phyloP scores from a whole-genome alignment of 352 stramenopile species.

The Nothophytophthora sp. region DNA sequence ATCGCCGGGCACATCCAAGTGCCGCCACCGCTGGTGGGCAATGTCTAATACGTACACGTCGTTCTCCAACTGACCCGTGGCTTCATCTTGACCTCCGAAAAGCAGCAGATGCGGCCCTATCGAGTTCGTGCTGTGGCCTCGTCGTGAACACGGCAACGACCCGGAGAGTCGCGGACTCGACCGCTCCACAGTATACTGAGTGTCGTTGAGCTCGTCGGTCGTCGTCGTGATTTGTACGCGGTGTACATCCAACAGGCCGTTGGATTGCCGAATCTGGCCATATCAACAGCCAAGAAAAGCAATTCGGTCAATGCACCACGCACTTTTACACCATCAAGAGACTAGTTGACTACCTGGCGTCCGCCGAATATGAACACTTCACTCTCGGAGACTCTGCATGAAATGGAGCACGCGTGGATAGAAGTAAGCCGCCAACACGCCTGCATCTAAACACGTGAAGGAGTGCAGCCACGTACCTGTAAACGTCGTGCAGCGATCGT shows the following conservation, averaged over 20 bases:
- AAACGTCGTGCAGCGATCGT: conserved; percentile 56
- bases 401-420: neutral
- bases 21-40: conserved; percentile 30
- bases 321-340: neutral
- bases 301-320: neutral
- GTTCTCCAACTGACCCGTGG: conserved; percentile 46
- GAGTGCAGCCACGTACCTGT: conserved; percentile 42
- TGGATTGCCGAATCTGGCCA: conserved; percentile 61
- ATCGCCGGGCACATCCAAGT: conserved; percentile 30
- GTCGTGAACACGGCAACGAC: conserved; percentile 38
- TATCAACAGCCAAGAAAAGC: neutral
- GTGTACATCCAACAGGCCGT: conserved; percentile 56
- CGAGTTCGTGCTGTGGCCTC: conserved; percentile 60
- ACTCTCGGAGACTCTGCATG: conserved; percentile 30
- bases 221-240: conserved; percentile 23
- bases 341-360: conserved; percentile 44
- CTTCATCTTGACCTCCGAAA: conserved; percentile 60
- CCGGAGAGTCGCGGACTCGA: conserved; percentile 32
- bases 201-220: conserved; percentile 9
- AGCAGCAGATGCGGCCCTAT: conserved; percentile 63
- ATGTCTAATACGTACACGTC: conserved; percentile 53
- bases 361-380: conserved; percentile 70
- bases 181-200: conserved; percentile 35
- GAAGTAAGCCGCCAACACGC: neutral
- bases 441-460: too few relatives aligned